Conservation (phyloP, 2,329 filamentous ascomycete genomes). For the Immersiporthe knoxdaviesiana region DNA sequence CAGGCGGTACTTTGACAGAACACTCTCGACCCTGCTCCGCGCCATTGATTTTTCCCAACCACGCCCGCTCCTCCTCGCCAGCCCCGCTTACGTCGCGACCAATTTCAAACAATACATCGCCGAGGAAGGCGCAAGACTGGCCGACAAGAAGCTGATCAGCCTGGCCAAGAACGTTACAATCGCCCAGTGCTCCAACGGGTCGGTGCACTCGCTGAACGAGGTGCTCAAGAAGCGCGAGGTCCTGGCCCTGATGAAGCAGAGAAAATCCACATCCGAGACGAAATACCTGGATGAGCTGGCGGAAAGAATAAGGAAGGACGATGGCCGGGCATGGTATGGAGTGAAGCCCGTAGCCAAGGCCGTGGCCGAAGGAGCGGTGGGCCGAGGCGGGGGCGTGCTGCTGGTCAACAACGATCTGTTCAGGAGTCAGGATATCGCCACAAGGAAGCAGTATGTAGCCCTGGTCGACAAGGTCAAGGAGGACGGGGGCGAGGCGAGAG, state of each 20-base stretch:
- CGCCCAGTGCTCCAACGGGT: conserved; percentile 82
- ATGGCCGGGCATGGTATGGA: conserved; percentile 90
- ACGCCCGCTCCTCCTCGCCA: conserved; percentile 80
- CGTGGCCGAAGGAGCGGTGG: conserved; percentile 85
- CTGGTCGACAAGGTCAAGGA: conserved; percentile 88
- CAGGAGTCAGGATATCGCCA: conserved; percentile 76
- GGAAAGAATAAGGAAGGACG: conserved; percentile 76
- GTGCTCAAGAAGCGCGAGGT: conserved; percentile 83
- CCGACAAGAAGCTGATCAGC: conserved; percentile 70
- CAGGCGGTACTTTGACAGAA: conserved; percentile 77
- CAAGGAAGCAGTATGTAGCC: conserved; percentile 77
- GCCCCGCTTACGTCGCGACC: conserved; percentile 83
- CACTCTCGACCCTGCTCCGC: conserved; percentile 73
- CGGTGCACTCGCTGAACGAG: conserved; percentile 86
- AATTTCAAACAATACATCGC: conserved; percentile 77
- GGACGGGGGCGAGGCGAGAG: conserved; percentile 82
- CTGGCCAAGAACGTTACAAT: conserved; percentile 68
- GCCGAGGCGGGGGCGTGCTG: conserved; percentile 80
- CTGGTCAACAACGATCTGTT: conserved; percentile 89
- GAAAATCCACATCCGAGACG: conserved; percentile 85
- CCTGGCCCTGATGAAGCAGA: conserved; percentile 75
- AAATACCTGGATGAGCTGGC: conserved; percentile 84
- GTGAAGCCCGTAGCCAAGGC: conserved; percentile 79
- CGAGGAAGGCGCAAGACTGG: conserved; percentile 59
- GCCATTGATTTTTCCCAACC: conserved; percentile 74